Percentiles rank a stretch among this genome's conserved stretches.
These are phyloP conservation scores for Claviceps maximensis DNA, from an alignment of 2,329 filamentous ascomycete species.

Conservation along the genomic window DNA sequence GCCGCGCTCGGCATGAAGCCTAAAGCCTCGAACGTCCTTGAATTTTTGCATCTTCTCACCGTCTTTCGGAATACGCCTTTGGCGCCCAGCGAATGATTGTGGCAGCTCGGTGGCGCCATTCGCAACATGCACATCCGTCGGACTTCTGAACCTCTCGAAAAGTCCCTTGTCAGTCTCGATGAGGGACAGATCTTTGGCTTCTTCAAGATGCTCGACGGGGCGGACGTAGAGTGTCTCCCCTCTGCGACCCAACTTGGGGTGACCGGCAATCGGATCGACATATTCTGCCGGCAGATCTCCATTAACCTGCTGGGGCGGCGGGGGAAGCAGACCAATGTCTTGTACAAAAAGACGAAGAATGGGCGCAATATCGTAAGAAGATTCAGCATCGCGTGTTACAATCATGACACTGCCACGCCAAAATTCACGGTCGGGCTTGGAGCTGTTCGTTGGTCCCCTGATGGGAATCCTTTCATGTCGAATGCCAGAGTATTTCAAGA, in stretches of 20 bases:
- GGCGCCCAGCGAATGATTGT: constrained; percentile 39
- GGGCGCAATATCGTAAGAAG: constrained; percentile 68
- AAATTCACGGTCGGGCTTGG: constrained; percentile 50
- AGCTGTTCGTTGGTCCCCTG: constrained; percentile 13
- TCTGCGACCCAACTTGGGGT: constrained; percentile 71
- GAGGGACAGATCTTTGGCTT: constrained; percentile 63
- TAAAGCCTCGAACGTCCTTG: constrained; percentile 69
- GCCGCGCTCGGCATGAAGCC: constrained; percentile 73
- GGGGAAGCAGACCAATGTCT: constrained; percentile 67
- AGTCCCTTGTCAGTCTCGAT: constrained; percentile 72
- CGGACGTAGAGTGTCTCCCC: constrained; percentile 81
- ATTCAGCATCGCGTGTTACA: constrained; percentile 73
- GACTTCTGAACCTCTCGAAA: constrained; percentile 54
- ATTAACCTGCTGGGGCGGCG: constrained; percentile 55
- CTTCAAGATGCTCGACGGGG: constrained; percentile 74
- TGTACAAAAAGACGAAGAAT: constrained; percentile 76
- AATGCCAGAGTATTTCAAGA: constrained; percentile 81
- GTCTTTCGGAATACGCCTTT: constrained; percentile 44
- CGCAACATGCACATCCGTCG: constrained; percentile 30
- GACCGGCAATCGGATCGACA: constrained; percentile 77
- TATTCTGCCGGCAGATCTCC: constrained; percentile 65
- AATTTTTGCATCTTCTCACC: constrained; percentile 73
- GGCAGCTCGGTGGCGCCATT: constrained; percentile 34
- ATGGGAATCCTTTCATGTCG: constrained; percentile 43
- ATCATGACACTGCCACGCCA: constrained; percentile 96